Evolutionary conservation across 1,284 basidiomycete genomes (phyloP), one percentile per base, ranked within the genome.

Genomic region (Apiotrichum gamsii): DNA sequence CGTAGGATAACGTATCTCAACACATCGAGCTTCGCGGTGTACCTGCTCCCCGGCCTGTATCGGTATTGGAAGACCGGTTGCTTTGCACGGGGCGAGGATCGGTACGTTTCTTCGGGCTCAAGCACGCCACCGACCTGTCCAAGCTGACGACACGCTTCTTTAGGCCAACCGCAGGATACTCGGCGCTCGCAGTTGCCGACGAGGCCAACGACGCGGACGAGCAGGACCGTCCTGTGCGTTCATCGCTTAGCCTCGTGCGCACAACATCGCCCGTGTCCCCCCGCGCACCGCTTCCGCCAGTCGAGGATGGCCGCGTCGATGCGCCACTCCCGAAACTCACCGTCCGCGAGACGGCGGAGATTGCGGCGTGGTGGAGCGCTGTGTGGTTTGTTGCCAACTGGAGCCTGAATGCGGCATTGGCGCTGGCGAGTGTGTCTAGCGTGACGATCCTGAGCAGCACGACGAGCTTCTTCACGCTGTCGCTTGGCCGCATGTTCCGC

Each of bases 381-480:
- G 75, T 90, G 37, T 91, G 89, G 90, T 94, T 95, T 62, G 76
- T 83, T 33, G 91, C 91, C 16, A 95, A 95, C 65, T 95, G 90
- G 88, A 72, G 82, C 8, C 73, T 91, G 36, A 94, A 91, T 66
- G 82, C 83, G 1, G 77, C 85, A 10, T 76, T 95, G 38, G 82
- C 80, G 30, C 86, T 83, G 67, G 95, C 93, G 2, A 89, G 83
- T 59, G 91, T 95, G 20, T 87, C 89, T 4, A 93, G 88, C 64
- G 82, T 87, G 20, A 95, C 90, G 4, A 85, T 96, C 34, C 70
- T 95, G 40, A 85, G 87, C 4, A 84, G 84, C 63, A 91, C 84
- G 75, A 90, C 88, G 56, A 90, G 90, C 4, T 93, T 99, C 73
- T 97, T 97, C 69, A 98, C 94, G 0, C 75, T 98, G 33, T 83